Evolutionary conservation across 495 filamentous ascomycete genomes (phyloP), one percentile per base, ranked within the genome.

Genomic region (Geopyxis carbonaria): DNA sequence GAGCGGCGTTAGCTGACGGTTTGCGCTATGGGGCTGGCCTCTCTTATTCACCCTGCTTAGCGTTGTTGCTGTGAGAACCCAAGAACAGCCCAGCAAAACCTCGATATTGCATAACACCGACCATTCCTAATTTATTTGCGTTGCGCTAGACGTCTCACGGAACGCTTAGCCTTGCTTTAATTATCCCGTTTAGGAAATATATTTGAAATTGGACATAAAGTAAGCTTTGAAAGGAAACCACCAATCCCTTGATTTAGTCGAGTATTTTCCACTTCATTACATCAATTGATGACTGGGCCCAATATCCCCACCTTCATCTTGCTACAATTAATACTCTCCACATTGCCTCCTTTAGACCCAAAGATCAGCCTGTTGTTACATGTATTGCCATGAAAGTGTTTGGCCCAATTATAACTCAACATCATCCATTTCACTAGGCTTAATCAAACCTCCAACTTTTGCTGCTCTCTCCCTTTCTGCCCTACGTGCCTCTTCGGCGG

Each of bases 351-450:
- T 10, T 8, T 16, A 34, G 16, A 8, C 31, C 6, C 35, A 38
- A 20, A 24, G 13, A 38, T n/a, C 11, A 9, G 23, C 35, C n/a
- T n/a, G 32, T n/a, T 8, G 25, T 28, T 28, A 28, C n/a, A 28
- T n/a, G n/a, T n/a, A n/a, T n/a, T n/a, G n/a, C n/a, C n/a, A n/a
- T n/a, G n/a, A n/a, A n/a, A n/a, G n/a, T n/a, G n/a, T n/a, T n/a
- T n/a, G 29, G 27, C 38, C 64, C 25, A 85, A 78, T 93, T 82
- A 93, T 59, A 94, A 66, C 60, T 93, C 86, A 54, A 93, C 86
- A 48, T 94, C 86, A 37, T 92, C 85, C 53, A 94, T 73, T 52
- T 94, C 86, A 15, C 81, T 82, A 33, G 86, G 86, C 63, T 94
- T 93, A 46, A 94, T 63, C 47, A 94, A 61, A 21, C 86, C 86